Base-by-base conservation (phyloP, 1,284 basidiomycete genomes). In the Pterulicium gracile region DNA sequence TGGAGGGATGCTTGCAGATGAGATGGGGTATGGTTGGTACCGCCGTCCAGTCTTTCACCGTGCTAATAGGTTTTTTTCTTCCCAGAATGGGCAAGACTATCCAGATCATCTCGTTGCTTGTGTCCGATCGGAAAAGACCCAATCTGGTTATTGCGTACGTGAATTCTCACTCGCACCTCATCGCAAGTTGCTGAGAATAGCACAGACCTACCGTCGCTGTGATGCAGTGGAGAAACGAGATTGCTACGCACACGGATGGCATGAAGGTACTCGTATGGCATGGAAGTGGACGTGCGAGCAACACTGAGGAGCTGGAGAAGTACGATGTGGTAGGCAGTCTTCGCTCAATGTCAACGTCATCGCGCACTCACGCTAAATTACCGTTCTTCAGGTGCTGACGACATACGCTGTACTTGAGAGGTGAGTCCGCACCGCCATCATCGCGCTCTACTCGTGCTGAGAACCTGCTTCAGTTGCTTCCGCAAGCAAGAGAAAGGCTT, bases 211-310 rank as follows among this genome's bases (percentile, higher is more conserved):
- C 93, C 2, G 95, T 98, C 43, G 96, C 96, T 19, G 81, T 99
- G 53, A 94, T 98, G 83, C 95, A 99, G 67, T 98, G 96, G 96
- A 80, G 82, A 55, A 92, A 95, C 61, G 96, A 99, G 63, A 92
- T 98, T 48, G 79, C 81, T 27, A 66, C 81, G 0, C 88, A 91
- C 55, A 87, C 89, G 0, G 75, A 83, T 51, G 81, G 81, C 4
- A 68, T 92, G 57, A 80, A 80, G 45, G 88, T 95, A 21, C 77
- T 88, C 36, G 76, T 98, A 13, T 99, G 91, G 91, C 94, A 98
- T 60, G 96, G 96, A 17, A 65, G 77, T 2, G 74, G 79, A 13
- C 74, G 87, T 22, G 73, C 80, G 52, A 72, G 70, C 0, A 70
- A 88, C 53, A 59, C 69, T 17, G 71, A 76, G 48, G 78, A 85